Evolutionary conservation across 2,329 filamentous ascomycete genomes (phyloP), one percentile per base, ranked within the genome.

Genomic region (Ceratocystis cubensis): DNA sequence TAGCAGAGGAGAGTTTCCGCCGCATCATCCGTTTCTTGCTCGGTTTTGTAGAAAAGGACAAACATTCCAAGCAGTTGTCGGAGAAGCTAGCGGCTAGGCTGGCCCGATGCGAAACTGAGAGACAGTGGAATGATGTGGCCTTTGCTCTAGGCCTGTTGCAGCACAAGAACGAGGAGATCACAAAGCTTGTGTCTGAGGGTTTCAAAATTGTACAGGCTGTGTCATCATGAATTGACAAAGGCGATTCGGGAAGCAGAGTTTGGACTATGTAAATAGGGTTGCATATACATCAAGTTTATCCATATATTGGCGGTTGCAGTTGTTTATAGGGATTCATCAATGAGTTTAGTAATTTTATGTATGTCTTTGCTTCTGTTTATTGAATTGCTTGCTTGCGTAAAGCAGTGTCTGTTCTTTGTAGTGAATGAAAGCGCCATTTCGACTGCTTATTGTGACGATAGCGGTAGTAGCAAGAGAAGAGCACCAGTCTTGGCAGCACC

Each of bases 21-120:
- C 83, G 89, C 69, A 93, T 99, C 68, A 82, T 99, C 70, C 91
- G 91, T 73, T 99, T 99, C 77, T 77, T 99, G 73, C 86, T 95
- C 69, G 91, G 91, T 0, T 99, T 99, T 75, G 91, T 99, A 70
- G 94, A 99, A 74, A 99, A 97, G 92, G 94, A 99, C 76, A 96
- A 96, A 79, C 94, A 99, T 73, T 92, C 94, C 63, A 94, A 91
- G 72, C 93, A 99, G 74, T 82, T 99, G 33, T 87, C 94, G 0
- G 88, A 93, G 69, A 99, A 99, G 76, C 81, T 99, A 69, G 92
- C 94, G 0, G 91, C 92, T 4, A 84, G 94, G 70, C 81, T 99
- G 57, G 81, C 83, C 1, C 83, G 93, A 61, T 96, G 92, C 73
- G 92, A 96, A 74, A 96, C 83, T 61, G 93, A 99, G 77, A 82